Evolutionary conservation across 73 alveolate genomes (phyloP).

Genomic region (Tetrahymena thermophila): DNA sequence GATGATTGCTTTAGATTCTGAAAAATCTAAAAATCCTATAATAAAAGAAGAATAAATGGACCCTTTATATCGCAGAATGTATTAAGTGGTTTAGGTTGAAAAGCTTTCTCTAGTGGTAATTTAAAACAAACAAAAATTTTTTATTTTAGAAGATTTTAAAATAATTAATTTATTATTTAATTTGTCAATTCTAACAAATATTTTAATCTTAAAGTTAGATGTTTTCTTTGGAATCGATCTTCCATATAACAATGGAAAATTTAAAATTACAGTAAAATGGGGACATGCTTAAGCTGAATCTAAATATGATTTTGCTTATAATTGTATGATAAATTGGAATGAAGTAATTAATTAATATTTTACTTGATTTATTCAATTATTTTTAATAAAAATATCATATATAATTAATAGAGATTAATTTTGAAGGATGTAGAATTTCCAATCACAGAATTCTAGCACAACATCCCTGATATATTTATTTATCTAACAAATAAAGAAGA

Average conservation of each 20-base stretch:
- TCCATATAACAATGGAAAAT: background rate
- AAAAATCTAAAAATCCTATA: background rate
- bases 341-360: background rate
- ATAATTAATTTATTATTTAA: too few relatives aligned
- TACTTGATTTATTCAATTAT: background rate
- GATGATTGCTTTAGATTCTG: background rate
- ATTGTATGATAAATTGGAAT: background rate
- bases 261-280: background rate
- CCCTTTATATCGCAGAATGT: background rate
- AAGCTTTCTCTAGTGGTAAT: background rate
- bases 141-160: too few relatives aligned
- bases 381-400: too few relatives aligned
- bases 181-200: background rate
- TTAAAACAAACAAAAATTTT: too few relatives aligned
- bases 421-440: background rate
- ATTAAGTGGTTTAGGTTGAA: background rate
- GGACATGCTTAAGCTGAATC: background rate
- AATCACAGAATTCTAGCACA: background rate
- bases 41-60: background rate
- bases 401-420: background rate
- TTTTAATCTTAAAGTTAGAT: background rate
- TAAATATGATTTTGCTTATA: background rate
- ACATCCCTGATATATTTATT: background rate
- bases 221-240: background rate
- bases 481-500: background rate